Evolutionary conservation across 257 asterid genomes (phyloP).

Genomic region (Fraxinus anomala): DNA sequence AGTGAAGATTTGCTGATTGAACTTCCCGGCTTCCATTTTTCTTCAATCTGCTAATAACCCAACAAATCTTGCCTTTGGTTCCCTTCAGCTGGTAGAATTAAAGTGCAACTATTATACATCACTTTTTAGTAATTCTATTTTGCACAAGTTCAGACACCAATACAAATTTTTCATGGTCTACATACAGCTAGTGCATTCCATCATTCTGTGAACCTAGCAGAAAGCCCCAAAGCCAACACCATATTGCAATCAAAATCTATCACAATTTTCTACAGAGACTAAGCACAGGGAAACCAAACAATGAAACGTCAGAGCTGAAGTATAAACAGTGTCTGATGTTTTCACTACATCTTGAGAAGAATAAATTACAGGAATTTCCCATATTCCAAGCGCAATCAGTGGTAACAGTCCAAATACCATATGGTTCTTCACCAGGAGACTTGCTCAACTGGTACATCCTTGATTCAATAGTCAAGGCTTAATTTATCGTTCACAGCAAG

Average conservation of each 20-base stretch:
- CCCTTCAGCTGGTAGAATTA: not conserved
- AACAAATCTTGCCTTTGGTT: not conserved
- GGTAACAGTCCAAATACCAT: not conserved
- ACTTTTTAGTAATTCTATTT: not conserved
- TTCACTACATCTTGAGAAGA: not conserved
- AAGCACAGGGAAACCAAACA: not conserved
- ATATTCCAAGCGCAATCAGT: not conserved
- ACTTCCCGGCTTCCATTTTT: conserved; percentile 11
- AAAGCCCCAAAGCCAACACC: conserved; percentile 9
- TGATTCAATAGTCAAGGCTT: not conserved
- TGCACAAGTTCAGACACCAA: not conserved
- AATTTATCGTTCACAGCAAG: not conserved
- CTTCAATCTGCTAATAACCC: not conserved
- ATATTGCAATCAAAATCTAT: conserved; percentile 9
- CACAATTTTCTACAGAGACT: not conserved
- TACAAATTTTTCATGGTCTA: not conserved
- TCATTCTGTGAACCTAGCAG: not conserved
- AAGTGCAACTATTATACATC: not conserved
- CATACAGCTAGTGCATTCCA: conserved; percentile 11
- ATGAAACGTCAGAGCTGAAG: not conserved
- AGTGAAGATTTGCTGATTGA: conserved; percentile 23
- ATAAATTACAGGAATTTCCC: not conserved
- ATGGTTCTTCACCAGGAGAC: not conserved
- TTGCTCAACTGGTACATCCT: not conserved
- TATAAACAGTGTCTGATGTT: not conserved